These are phyloP conservation scores for Micractinium conductrix DNA, from an alignment of 139 green algal genomes.

Conservation along the genomic window DNA sequence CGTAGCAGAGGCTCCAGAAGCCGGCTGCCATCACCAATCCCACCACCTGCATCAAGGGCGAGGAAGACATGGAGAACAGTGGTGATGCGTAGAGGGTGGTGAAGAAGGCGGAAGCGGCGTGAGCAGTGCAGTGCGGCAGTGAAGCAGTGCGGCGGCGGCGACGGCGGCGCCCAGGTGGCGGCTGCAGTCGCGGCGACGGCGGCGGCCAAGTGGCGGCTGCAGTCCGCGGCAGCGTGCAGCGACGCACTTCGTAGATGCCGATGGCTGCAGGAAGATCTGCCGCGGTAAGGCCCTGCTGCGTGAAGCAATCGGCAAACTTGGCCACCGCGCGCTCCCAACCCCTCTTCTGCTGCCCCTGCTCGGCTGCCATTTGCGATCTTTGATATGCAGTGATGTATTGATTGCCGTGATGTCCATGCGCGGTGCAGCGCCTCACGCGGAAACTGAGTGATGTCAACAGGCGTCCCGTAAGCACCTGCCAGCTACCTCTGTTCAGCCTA, in stretches of 20 bases:
- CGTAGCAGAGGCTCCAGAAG: constrained; percentile 44
- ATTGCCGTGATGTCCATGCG: no score
- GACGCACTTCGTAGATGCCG: constrained; percentile 42
- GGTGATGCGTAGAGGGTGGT: neutral
- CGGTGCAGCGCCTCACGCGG: no score
- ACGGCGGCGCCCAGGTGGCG: neutral
- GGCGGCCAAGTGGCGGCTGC: neutral
- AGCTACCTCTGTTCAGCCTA: no score
- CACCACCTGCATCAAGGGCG: neutral
- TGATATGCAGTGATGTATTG: no score
- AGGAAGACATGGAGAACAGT: neutral
- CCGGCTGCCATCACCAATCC: constrained; percentile 28
- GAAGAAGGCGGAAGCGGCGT: neutral
- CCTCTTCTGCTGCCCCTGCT: neutral
- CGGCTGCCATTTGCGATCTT: neutral
- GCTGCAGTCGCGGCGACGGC: neutral
- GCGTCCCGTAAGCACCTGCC: no score
- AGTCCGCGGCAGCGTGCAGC: neutral
- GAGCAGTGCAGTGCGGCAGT: neutral
- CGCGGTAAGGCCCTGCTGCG: constrained; percentile 36
- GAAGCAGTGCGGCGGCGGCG: neutral
- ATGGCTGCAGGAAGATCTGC: constrained; percentile 47
- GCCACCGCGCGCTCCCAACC: constrained; percentile 17
- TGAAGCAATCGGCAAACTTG: constrained; percentile 41
- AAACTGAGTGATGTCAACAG: no score